phyloP scores from a whole-genome alignment of 495 filamentous ascomycete genomes.

The Apodospora peruviana region DNA sequence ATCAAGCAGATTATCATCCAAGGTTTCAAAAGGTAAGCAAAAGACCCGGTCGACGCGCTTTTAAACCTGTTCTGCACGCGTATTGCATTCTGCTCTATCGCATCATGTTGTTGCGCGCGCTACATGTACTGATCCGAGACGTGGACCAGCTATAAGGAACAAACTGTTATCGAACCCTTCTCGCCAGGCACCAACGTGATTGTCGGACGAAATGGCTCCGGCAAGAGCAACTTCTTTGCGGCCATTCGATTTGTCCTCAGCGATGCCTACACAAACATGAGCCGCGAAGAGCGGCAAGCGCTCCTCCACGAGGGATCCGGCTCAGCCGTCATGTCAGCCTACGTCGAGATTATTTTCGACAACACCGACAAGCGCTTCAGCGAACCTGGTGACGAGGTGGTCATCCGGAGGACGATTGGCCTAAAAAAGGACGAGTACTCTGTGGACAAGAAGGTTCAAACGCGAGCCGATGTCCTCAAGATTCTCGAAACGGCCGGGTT shows the following conservation, averaged over 20 bases:
- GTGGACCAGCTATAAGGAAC: slow-evolving; percentile 84
- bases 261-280: slow-evolving; percentile 95
- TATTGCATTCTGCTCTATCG: background rate
- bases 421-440: slow-evolving; percentile 99
- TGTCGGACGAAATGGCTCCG: slow-evolving; percentile 96
- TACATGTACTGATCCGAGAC: slow-evolving; percentile 10
- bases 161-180: slow-evolving; percentile 97
- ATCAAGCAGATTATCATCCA: slow-evolving; percentile 99
- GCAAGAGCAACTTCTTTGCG: slow-evolving; percentile 99
- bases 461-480: slow-evolving; percentile 91
- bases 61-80: too few species aligned
- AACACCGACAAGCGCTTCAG: slow-evolving; percentile 95
- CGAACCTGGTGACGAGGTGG: slow-evolving; percentile 83
- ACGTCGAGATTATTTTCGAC: slow-evolving; percentile 98
- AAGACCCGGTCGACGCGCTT: background rate
- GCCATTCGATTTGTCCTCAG: slow-evolving; percentile 98
- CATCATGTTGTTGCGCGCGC: too few species aligned
- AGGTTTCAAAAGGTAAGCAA: slow-evolving; percentile 90
- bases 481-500: slow-evolving; percentile 94
- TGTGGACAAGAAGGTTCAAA: slow-evolving; percentile 91
- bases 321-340: slow-evolving; percentile 97
- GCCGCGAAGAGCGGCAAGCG: slow-evolving; percentile 89
- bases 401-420: slow-evolving; percentile 88
- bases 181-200: slow-evolving; percentile 98
- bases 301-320: slow-evolving; percentile 95